phyloP scores from a whole-genome alignment of 306 rosid species.

The Rosa lucieae region DNA sequence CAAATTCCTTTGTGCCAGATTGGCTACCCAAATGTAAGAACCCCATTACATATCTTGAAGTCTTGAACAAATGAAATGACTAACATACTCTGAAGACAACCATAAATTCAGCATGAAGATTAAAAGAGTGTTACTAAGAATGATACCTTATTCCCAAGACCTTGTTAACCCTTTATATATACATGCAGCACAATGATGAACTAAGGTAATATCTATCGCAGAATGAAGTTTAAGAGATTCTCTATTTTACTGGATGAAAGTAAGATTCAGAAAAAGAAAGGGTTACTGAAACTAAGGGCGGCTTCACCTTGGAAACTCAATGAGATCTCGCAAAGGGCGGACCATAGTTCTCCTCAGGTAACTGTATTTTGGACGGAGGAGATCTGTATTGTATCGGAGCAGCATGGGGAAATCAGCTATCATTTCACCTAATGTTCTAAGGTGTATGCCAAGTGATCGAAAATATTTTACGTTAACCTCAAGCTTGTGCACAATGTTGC shows the following conservation, averaged over 20 bases:
- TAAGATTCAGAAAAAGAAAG: neutral
- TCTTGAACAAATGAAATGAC: neutral
- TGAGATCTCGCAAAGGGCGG: conserved; percentile 69
- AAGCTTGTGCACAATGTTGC: conserved; percentile 75
- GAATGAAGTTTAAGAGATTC: neutral
- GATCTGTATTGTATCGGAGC: conserved; percentile 67
- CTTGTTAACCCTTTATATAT: neutral
- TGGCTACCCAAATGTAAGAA: neutral
- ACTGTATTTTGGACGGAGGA: conserved; percentile 79
- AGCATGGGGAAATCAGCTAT: conserved; percentile 87
- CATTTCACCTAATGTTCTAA: conserved; percentile 72
- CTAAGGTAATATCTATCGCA: neutral
- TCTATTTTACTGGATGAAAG: too few relatives aligned
- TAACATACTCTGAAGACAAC: neutral
- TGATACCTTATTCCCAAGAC: neutral
- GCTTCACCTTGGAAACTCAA: conserved; percentile 84
- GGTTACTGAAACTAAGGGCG: conserved; percentile 1
- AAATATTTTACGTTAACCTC: conserved; percentile 72
- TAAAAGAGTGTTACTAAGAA: neutral
- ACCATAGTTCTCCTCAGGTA: conserved; percentile 85
- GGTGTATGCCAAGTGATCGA: conserved; percentile 77
- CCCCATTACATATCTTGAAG: neutral
- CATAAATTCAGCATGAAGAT: neutral
- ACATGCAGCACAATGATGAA: neutral
- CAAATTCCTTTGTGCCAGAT: neutral